Base-by-base conservation (phyloP, 2,329 filamentous ascomycete genomes). In the Cryphonectria parasitica region DNA sequence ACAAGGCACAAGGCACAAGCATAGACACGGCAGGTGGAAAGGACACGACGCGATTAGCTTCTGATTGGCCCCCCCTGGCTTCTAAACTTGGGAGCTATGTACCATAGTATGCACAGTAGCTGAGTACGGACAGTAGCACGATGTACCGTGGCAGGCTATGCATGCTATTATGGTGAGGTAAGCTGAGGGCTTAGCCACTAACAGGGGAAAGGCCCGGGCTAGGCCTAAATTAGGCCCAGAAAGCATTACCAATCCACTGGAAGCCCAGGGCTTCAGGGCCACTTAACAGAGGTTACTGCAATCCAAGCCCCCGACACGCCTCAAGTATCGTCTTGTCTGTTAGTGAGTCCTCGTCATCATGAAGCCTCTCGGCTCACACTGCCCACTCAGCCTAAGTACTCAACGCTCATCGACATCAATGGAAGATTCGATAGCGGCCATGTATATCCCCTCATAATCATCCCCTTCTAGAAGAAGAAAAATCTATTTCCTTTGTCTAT, bases 11-110 rank as follows among this genome's bases (percentile, higher is more conserved):
- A 25, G 61, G 36, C 36, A 45, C 25, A 11, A 36, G 56, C 54
- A 41, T 49, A 39, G 66, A 54, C 58, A 64, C 58, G 71, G 31
- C 28, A 64, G 63, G 43, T 64, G 5, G 43, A 78, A 77, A 83
- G 80, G 81, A 82, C 81, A 83, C 80, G 81, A 82, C 80, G 81
- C 81, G 81, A 80, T 80, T 80, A 76, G 77, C 76, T 75, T 78
- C 74, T 79, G 75, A 81, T 81, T 81, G 80, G 77, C 72, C 65
- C 74, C 76, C 73, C 76, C 75, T 75, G 75, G 69, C 69, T 69
- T 58, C 54, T 64, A 66, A 60, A 56, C 31, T 36, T 45, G 56
- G 63, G 54, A 49, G 63, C 56, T 70, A 68, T 61, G 60, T 64
- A 54, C 64, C 60, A 67, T 13, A 36, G 22, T 22, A 4, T 43